Evolutionary conservation across 2,329 filamentous ascomycete species (phyloP).

Genomic region (Fusarium vanettenii): DNA sequence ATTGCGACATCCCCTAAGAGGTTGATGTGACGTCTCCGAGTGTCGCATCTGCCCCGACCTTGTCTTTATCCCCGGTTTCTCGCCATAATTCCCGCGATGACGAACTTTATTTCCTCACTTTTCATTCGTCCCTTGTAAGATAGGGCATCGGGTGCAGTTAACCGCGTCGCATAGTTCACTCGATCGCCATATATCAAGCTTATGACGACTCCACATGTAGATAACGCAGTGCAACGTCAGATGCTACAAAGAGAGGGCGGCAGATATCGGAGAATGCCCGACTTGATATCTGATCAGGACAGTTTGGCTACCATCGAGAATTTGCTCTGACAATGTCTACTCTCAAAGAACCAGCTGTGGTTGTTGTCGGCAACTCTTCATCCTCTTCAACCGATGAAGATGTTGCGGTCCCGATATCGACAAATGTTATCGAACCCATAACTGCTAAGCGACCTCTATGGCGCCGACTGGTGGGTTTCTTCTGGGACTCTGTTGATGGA

Average conservation of each 20-base stretch:
- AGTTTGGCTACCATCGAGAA: not conserved
- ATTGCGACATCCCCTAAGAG: conserved; percentile 1
- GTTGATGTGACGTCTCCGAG: not conserved
- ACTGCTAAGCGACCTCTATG: not conserved
- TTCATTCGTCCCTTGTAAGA: not conserved
- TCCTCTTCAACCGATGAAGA: not conserved
- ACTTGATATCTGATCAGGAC: not conserved
- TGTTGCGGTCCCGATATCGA: not conserved
- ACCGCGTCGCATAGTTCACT: not conserved
- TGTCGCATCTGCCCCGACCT: not conserved
- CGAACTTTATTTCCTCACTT: not conserved
- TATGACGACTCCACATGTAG: not conserved
- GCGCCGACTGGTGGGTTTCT: not conserved
- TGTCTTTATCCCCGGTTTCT: not conserved
- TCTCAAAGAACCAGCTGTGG: not conserved
- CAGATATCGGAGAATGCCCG: not conserved
- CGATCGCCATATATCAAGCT: conserved; percentile 7
- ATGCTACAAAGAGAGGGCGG: not conserved
- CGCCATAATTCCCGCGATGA: not conserved
- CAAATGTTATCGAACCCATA: not conserved
- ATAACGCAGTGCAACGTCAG: not conserved
- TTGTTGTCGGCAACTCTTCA: not conserved
- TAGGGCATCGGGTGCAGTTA: not conserved
- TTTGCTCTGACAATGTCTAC: not conserved
- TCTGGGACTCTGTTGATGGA: not conserved